Evolutionary conservation across 2,329 filamentous ascomycete genomes (phyloP).

Genomic region (Orbilia brochopaga): DNA sequence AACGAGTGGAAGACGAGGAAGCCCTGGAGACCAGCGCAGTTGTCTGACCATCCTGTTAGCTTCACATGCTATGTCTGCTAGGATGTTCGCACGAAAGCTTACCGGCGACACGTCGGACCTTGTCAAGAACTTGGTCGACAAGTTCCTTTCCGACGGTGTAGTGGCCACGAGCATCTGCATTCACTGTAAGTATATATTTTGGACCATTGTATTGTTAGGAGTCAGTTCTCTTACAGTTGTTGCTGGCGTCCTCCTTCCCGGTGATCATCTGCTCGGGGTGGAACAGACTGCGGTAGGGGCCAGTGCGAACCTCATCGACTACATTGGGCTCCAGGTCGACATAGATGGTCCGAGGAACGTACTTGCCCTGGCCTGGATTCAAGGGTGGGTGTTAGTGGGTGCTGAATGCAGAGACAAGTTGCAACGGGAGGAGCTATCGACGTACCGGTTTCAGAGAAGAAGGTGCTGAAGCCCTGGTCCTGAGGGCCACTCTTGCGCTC

Average conservation of each 20-base stretch:
- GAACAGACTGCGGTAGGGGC: slow-evolving; percentile 93
- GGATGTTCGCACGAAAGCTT: slow-evolving; percentile 11
- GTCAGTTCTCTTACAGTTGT: slow-evolving; percentile 72
- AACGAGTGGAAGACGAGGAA: slow-evolving; percentile 99
- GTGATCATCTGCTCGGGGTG: slow-evolving; percentile 99
- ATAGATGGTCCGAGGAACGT: slow-evolving; percentile 98
- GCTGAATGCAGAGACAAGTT: background rate
- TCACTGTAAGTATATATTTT: slow-evolving; percentile 32
- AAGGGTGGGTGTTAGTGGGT: slow-evolving; percentile 32
- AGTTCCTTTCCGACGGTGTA: slow-evolving; percentile 99
- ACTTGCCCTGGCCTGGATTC: slow-evolving; percentile 87
- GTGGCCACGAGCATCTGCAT: slow-evolving; percentile 83
- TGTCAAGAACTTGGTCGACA: slow-evolving; percentile 96
- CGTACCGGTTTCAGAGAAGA: slow-evolving; percentile 99
- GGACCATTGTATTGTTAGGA: background rate
- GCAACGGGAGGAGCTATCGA: slow-evolving; percentile 46
- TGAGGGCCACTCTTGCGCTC: slow-evolving; percentile 92
- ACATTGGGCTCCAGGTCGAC: slow-evolving; percentile 99
- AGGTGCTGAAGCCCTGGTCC: slow-evolving; percentile 98
- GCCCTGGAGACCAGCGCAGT: slow-evolving; percentile 96
- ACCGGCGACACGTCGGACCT: slow-evolving; percentile 87
- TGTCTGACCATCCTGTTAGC: slow-evolving; percentile 64
- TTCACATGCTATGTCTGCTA: background rate
- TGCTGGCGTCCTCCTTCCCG: slow-evolving; percentile 99
- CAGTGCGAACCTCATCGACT: slow-evolving; percentile 98